A percentile compares a stretch with the other conserved stretches of the same genome.
Evolutionary conservation across 208 protist species (phyloP).

Genomic region (Spongospora subterranea): DNA sequence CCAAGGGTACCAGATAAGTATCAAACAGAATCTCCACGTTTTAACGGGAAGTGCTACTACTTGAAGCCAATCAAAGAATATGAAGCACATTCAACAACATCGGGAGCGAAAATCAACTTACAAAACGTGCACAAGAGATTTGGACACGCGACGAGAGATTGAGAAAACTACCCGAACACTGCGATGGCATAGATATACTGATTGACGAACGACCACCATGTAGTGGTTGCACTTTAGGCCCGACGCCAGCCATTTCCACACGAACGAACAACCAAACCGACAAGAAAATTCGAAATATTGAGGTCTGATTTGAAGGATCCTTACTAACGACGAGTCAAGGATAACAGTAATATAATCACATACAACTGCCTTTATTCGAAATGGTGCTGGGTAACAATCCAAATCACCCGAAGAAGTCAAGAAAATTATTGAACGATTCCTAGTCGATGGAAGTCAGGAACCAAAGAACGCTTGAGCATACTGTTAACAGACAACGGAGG

Average conservation of each 20-base stretch:
- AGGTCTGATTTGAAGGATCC: too few relatives aligned
- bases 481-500: too few relatives aligned
- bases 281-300: not conserved
- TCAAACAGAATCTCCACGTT: not conserved
- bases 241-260: not conserved
- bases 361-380: too few relatives aligned
- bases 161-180: not conserved
- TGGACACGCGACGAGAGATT: not conserved
- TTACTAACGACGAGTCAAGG: too few relatives aligned
- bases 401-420: too few relatives aligned
- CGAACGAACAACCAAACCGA: not conserved
- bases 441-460: too few relatives aligned
- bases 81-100: not conserved
- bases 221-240: not conserved
- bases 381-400: too few relatives aligned
- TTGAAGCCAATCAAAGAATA: not conserved
- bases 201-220: not conserved
- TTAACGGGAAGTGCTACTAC: not conserved
- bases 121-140: not conserved
- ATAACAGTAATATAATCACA: too few relatives aligned
- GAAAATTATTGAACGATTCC: too few relatives aligned
- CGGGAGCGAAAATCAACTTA: not conserved
- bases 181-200: not conserved
- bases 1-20: not conserved
- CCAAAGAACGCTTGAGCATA: too few relatives aligned